Evolutionary conservation across 2,329 filamentous ascomycete species (phyloP), one percentile per base, ranked within the genome.

Genomic region (Aspergillus pseudoviridinutans): DNA sequence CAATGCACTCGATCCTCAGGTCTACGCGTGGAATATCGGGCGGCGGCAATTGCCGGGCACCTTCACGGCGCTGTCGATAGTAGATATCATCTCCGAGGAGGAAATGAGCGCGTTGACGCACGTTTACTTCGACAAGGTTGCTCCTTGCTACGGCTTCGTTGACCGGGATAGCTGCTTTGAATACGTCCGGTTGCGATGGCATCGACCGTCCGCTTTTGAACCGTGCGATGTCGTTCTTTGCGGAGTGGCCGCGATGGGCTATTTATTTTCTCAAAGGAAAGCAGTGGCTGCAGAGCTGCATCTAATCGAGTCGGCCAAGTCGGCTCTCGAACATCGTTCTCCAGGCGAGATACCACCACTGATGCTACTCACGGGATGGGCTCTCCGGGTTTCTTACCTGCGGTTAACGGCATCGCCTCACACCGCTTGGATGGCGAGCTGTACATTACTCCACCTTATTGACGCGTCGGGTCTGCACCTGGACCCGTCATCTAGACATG

Each of bases 361-460:
- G 68, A 3, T 58, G 66, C 4, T 64, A 10, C 61, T 71, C 46
- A 67, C 68, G 6, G 70, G 66, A 27, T 85, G 82, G 82, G 64
- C 82, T 0, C 74, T 85, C 3, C 78, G 82, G 2, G 76, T 78
- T 0, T 69, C 80, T 0, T 84, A 84, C 55, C 68, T 85, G 8
- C 75, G 83, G 7, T 74, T 80, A 35, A 81, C 81, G 0, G 79
- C 76, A 2, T 77, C 79, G 2, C 81, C 82, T 1, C 80, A 85
- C 58, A 74, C 76, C 0, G 76, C 80, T 1, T 72, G 70, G 82
- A 80, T 84, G 70, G 81, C 82, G 0, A 83, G 80, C 57, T 83
- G 78, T 56, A 79, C 77, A 1, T 66, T 82, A n/a, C 82, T 85
- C 80, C 83, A 85, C 61, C 73, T 84, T 42, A 71, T 82, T 0